Evolutionary conservation across 495 filamentous ascomycete species (phyloP).

Genomic region (Terfezia claveryi): DNA sequence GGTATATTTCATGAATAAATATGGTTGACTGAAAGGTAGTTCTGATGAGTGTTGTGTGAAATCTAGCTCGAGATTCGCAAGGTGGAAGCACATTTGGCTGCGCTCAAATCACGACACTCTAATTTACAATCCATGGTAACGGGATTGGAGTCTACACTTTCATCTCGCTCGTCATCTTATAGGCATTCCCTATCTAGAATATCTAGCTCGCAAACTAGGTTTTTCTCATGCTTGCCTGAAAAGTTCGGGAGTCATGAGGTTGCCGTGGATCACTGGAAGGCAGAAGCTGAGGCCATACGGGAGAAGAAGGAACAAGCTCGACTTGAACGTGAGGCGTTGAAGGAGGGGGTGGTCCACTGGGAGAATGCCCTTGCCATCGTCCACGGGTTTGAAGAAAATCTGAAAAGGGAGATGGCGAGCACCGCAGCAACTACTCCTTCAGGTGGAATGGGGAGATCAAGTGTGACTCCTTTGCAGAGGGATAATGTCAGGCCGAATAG

Average conservation of each 20-base stretch:
- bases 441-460: conserved; percentile 2
- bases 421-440: conserved; percentile 3
- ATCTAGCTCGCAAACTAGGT: conserved; percentile 2
- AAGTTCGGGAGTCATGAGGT: conserved; percentile 5
- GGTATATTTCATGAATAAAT: neutral
- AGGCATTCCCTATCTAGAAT: conserved; percentile 7
- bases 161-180: conserved; percentile 11
- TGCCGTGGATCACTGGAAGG: conserved; percentile 30
- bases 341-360: conserved; percentile 69
- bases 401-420: conserved; percentile 33
- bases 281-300: conserved; percentile 36
- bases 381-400: conserved; percentile 40
- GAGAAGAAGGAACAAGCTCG: conserved; percentile 37
- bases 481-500: neutral
- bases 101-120: conserved; percentile 8
- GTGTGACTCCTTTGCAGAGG: neutral
- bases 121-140: conserved; percentile 23
- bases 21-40: no score
- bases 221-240: conserved; percentile 4
- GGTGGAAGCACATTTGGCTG: conserved; percentile 5
- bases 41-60: neutral
- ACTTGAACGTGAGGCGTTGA: conserved; percentile 50
- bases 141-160: conserved; percentile 28
- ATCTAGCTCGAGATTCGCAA: conserved; percentile 4
- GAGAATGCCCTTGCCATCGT: conserved; percentile 42